Evolutionary conservation across 495 filamentous ascomycete genomes (phyloP).

Genomic region (Geoglossum glabrum): DNA sequence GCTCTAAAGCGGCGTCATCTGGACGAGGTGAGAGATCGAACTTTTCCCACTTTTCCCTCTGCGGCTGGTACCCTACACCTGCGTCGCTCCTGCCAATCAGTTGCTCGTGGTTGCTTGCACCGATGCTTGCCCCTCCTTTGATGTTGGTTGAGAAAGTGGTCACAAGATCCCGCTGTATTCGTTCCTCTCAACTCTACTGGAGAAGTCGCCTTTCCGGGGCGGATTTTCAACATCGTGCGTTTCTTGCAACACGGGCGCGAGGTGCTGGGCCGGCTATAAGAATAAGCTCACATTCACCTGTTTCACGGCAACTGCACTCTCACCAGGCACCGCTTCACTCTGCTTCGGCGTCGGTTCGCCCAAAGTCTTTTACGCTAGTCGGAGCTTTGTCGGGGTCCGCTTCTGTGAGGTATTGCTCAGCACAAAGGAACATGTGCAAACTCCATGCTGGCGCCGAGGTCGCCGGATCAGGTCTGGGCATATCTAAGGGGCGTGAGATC

Average conservation of each 20-base stretch:
- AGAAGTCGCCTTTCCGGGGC: neutral
- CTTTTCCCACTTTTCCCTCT: too few relatives aligned
- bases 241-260: neutral
- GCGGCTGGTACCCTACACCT: too few relatives aligned
- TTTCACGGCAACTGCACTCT: neutral
- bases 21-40: too few relatives aligned
- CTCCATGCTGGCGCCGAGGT: constrained; percentile 21
- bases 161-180: neutral
- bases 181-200: neutral
- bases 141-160: neutral
- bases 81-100: neutral
- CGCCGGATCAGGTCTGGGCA: constrained; percentile 24
- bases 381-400: neutral
- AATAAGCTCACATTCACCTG: neutral
- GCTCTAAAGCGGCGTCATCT: too few relatives aligned
- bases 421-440: constrained; percentile 28
- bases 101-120: neutral
- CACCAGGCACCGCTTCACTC: neutral
- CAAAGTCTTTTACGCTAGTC: neutral
- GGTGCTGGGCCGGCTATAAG: neutral
- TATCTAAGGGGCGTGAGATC: constrained; percentile 33
- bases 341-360: neutral
- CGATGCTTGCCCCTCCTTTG: neutral
- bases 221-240: neutral
- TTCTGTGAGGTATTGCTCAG: constrained; percentile 6